Evolutionary conservation across 352 stramenopile genomes (phyloP).

Genomic region (Phytophthora citrophthora): DNA sequence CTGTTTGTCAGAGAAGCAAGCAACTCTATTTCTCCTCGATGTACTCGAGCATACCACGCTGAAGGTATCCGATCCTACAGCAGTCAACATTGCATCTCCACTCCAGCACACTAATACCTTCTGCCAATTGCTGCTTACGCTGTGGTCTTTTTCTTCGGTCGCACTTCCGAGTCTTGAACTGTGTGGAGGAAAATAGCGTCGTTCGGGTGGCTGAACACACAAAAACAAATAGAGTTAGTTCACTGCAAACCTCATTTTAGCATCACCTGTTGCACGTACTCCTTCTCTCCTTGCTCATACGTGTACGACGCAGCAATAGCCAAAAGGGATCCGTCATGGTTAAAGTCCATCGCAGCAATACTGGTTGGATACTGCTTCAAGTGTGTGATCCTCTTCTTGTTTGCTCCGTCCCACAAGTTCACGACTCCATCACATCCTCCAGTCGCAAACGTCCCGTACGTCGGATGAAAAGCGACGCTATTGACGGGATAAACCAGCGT

Average conservation of each 20-base stretch:
- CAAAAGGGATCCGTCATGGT: slow-evolving; percentile 91
- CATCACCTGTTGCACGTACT: slow-evolving; percentile 57
- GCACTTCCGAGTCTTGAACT: slow-evolving; percentile 89
- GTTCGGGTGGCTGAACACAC: slow-evolving; percentile 83
- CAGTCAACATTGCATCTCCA: background rate
- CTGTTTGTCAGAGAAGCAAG: too few relatives aligned
- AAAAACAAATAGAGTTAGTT: slow-evolving; percentile 7
- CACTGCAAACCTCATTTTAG: background rate
- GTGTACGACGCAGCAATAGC: slow-evolving; percentile 97
- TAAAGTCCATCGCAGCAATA: slow-evolving; percentile 95
- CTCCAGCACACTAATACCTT: background rate
- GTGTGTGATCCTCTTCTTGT: slow-evolving; percentile 95
- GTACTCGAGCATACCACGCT: slow-evolving; percentile 14
- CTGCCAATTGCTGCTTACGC: slow-evolving; percentile 12
- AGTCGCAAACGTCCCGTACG: slow-evolving; percentile 94
- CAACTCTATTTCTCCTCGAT: slow-evolving; percentile 27
- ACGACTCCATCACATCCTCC: slow-evolving; percentile 94
- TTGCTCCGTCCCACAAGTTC: slow-evolving; percentile 94
- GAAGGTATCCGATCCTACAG: background rate
- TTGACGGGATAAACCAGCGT: slow-evolving; percentile 96
- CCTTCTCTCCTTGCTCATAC: slow-evolving; percentile 97
- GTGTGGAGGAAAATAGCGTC: slow-evolving; percentile 95
- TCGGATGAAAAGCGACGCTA: slow-evolving; percentile 95
- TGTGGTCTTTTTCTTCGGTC: slow-evolving; percentile 68
- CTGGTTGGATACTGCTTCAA: slow-evolving; percentile 87